Conservation (phyloP, 1,284 basidiomycete species). For the Laetiporus sulphureus region DNA sequence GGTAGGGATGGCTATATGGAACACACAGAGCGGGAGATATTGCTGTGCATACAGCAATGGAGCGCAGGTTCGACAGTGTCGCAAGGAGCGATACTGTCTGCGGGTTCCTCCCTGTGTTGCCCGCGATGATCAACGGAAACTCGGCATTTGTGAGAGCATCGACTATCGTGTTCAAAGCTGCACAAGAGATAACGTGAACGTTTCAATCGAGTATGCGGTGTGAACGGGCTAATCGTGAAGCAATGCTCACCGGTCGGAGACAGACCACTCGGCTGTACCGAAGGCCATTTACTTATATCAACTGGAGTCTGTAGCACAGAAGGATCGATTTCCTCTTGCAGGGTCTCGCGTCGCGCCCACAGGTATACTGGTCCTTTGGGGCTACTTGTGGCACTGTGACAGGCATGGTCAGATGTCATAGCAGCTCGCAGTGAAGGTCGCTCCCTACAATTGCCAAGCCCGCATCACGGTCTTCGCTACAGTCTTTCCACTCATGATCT, state of each 20-base stretch:
- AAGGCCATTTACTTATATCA: conserved; percentile 39
- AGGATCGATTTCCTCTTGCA: conserved; percentile 54
- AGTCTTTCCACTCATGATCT: conserved; percentile 49
- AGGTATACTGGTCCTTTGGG: conserved; percentile 69
- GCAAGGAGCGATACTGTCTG: conserved; percentile 40
- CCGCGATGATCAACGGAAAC: conserved; percentile 59
- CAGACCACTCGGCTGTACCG: conserved; percentile 43
- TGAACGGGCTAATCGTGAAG: not conserved
- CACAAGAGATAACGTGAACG: conserved; percentile 27
- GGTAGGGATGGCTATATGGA: conserved; percentile 51
- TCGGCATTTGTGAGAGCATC: conserved; percentile 42
- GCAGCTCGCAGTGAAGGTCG: not conserved
- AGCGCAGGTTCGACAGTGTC: conserved; percentile 41
- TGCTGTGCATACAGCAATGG: conserved; percentile 47
- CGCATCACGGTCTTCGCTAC: conserved; percentile 44
- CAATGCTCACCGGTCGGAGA: conserved; percentile 35
- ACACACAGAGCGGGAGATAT: conserved; percentile 49
- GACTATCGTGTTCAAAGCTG: conserved; percentile 40
- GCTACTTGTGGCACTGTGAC: conserved; percentile 50
- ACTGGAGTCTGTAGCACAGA: conserved; percentile 26
- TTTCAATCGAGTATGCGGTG: not conserved
- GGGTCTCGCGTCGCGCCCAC: conserved; percentile 63
- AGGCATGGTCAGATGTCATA: not conserved
- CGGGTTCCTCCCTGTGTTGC: conserved; percentile 52
- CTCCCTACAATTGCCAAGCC: conserved; percentile 53